Evolutionary conservation across 192 early-diverging fungal species (phyloP), one percentile per base, ranked within the genome.

Genomic region (Mortierella alpina): DNA sequence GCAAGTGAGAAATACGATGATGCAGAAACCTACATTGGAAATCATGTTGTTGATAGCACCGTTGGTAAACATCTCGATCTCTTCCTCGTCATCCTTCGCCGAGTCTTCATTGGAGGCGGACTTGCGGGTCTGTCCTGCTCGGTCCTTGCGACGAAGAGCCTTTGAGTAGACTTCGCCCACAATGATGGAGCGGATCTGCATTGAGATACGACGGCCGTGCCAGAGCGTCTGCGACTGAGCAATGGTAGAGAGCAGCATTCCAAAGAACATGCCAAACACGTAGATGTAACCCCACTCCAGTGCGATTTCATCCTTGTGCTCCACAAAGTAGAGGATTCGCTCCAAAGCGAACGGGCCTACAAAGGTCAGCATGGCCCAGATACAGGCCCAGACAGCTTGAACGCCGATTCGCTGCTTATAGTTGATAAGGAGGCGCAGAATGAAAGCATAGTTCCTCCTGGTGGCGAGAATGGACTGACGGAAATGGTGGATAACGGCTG

Each of bases 101-200:
- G 58, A 71, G 5, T 74, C 70, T 0, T 66, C 63, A 5, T 70
- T 77, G 17, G 66, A 73, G 31, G 1, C 69, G 55, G 23, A 73
- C 52, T 78, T 70, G 13, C 79, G 80, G 8, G 84, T 79, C 51
- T 84, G 84, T 66, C 85, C 88, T 18, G 85, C 80, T 73, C 87
- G 88, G 73, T 90, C 86, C 68, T 87, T 85, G n/a, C 91, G 84
- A 17, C 75, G 82, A 56, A 92, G 82, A 13, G 89, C 88, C 66
- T 91, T 92, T 13, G 79, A 57, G 12, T 89, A 88, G 7, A 92
- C 84, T 67, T 92, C 91, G 0, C 85, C 89, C 41, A 91, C 82
- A 22, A 91, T 57, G 46, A 91, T 82, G 10, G 87, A 86, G 58
- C 86, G 84, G 31, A 89, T 46, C 39, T 80, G 77, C 65, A 80